phyloP scores from a whole-genome alignment of 192 early-diverging fungal species.

The Paraglomus occultum region DNA sequence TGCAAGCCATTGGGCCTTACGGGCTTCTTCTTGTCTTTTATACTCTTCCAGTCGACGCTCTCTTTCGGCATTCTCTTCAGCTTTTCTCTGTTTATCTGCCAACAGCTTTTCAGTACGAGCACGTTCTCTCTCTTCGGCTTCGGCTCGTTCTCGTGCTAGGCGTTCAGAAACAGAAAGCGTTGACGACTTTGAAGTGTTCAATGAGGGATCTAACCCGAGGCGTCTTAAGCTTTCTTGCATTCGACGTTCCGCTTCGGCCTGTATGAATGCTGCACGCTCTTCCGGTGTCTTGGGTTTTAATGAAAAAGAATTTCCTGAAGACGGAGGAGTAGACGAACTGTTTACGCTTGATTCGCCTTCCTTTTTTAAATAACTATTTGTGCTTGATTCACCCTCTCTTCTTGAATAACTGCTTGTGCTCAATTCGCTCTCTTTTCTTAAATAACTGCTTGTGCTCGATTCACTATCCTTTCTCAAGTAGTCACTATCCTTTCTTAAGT shows the following conservation, averaged over 20 bases:
- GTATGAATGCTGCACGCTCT: slow-evolving; percentile 47
- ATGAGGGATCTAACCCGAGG: slow-evolving; percentile 31
- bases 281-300: slow-evolving; percentile 40
- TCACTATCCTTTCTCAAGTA: slow-evolving; percentile 29
- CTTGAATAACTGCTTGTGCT: slow-evolving; percentile 22
- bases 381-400: neutral
- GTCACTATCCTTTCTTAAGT: no score
- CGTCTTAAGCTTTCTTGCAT: slow-evolving; percentile 46
- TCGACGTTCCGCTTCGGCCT: slow-evolving; percentile 50
- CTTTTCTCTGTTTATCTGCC: slow-evolving; percentile 30
- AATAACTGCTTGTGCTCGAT: neutral
- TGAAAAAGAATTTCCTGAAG: slow-evolving; percentile 11
- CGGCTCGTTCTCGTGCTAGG: slow-evolving; percentile 5
- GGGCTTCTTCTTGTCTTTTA: slow-evolving; percentile 38
- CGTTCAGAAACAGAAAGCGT: slow-evolving; percentile 32
- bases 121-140: slow-evolving; percentile 29
- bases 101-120: slow-evolving; percentile 14
- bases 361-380: no score
- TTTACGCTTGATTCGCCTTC: no score
- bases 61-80: slow-evolving; percentile 39
- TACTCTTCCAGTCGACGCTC: slow-evolving; percentile 49
- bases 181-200: slow-evolving; percentile 12
- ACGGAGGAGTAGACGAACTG: slow-evolving; percentile 22
- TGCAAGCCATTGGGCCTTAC: slow-evolving; percentile 41
- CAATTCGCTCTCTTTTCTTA: no score